Conservation (phyloP, 2,329 filamentous ascomycete species). For the Arachnomyces sp. region DNA sequence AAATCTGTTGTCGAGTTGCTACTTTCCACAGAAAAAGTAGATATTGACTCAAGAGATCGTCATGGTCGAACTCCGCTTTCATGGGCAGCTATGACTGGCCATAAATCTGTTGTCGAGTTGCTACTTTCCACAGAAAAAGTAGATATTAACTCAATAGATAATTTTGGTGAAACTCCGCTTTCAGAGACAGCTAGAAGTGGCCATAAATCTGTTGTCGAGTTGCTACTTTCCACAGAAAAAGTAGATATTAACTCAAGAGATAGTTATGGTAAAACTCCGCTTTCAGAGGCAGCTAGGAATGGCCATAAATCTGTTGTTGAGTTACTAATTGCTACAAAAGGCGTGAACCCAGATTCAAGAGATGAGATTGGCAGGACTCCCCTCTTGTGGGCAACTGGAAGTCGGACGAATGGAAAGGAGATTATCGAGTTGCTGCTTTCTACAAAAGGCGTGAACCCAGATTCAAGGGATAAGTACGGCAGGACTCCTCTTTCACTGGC, state of each 20-base stretch:
- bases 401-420: neutral
- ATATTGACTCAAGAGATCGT: conserved; percentile 3
- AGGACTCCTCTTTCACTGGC: neutral
- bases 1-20: neutral
- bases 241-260: neutral
- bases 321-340: neutral
- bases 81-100: neutral
- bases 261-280: neutral
- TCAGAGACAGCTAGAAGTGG: neutral
- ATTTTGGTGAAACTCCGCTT: neutral
- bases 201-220: neutral
- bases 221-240: neutral
- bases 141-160: neutral
- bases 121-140: neutral
- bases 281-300: neutral
- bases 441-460: neutral
- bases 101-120: too few relatives aligned
- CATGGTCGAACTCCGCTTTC: conserved; percentile 4
- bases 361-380: neutral
- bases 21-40: neutral
- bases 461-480: neutral
- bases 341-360: neutral
- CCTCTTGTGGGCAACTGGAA: neutral
- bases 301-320: neutral
- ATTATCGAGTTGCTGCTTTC: neutral